Base-by-base conservation (phyloP, 2,329 filamentous ascomycete genomes). In the Aspergillus oerlinghausenensis region DNA sequence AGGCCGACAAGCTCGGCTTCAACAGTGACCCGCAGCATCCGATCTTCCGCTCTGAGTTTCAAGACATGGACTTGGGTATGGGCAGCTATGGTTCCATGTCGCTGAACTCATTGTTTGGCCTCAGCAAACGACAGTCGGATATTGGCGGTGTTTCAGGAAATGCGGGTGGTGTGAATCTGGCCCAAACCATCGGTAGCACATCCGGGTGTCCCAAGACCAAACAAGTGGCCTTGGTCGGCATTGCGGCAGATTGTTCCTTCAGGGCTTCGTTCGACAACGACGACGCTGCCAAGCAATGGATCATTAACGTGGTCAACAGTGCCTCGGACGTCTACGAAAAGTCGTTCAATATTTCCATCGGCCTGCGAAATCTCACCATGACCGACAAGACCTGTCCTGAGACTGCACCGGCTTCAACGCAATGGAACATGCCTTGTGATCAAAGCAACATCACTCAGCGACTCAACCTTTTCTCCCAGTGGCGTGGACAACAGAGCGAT, bases 241-340 rank as follows among this genome's bases (percentile, higher is more conserved):
- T 97, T 40, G 94, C 92, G 8, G 94, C 92, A 0, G 94, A 99
- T 73, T 99, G 94, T 78, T 89, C 85, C 8, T 97, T 97, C 70
- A 91, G 87, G 42, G 79, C 78, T 1, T 80, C 81, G 3, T 95
- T 97, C 71, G 83, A 86, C 60, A 82, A 81, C 23, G 82, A 82
- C 47, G 79, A 84, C 51, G 78, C 84, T n/a, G 83, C 88, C 25
- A 82, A 87, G 55, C 73, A 82, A 60, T 94, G 94, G 70, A 83
- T 99, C 60, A 92, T 99, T 65, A 81, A 79, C 52, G 82, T 90
- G 70, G 88, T 99, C 71, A 97, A 96, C 75, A 81, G 86, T 48
- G 94, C 94, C 0, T 97, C 93, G 1, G 84, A 86, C 60, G 77
- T 97, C 9, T 99, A 94, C 69, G 94, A 99, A 73, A 85, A 82